Evolutionary conservation across 495 filamentous ascomycete genomes (phyloP), one percentile per base, ranked within the genome.

Genomic region (Trichoderma erinaceum): DNA sequence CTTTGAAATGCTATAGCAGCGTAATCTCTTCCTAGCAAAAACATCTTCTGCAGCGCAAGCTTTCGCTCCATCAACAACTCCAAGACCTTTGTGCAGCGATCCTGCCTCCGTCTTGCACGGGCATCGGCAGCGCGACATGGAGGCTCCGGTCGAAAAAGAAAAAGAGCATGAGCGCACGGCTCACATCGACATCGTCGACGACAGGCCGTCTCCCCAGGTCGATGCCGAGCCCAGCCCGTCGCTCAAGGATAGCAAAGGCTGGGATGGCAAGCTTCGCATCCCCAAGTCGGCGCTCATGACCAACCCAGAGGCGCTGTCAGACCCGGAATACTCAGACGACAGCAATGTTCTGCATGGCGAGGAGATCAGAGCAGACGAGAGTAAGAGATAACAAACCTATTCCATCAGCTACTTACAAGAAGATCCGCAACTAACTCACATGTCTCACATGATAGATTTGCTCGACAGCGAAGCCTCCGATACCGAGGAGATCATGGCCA

Each of bases 191-290:
- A 75, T 82, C 23, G 69, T 77, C 58, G 73, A 79, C 46, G 76
- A 77, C 35, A 69, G 78, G 46, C 72, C 73, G 27, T 79, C 78
- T 7, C 75, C 78, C 10, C 72, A 71, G n/a, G 71, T 73, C 69
- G 79, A 82, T n/a, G 75, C 72, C 66, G 76, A 80, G 66, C 67
- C 76, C 15, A 81, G 78, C 63, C 79, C 79, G 13, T 75, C 76
- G 16, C 74, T 82, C 23, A 78, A 75, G 68, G 79, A 91, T 74
- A 89, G 87, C 76, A 91, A 89, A 73, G 93, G 93, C 66, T 97
- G 93, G 93, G 93, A 97, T 79, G 93, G 93, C 66, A 97, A 97
- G 78, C 83, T 96, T 65, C 83, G 93, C 18, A 76, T 92, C 12
- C 86, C 89, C 65, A 89, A 88, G 69, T 85, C 78, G 52, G 76